phyloP scores from a whole-genome alignment of 2,329 filamentous ascomycete species.

The Ceratocystiopsis brevicomis region DNA sequence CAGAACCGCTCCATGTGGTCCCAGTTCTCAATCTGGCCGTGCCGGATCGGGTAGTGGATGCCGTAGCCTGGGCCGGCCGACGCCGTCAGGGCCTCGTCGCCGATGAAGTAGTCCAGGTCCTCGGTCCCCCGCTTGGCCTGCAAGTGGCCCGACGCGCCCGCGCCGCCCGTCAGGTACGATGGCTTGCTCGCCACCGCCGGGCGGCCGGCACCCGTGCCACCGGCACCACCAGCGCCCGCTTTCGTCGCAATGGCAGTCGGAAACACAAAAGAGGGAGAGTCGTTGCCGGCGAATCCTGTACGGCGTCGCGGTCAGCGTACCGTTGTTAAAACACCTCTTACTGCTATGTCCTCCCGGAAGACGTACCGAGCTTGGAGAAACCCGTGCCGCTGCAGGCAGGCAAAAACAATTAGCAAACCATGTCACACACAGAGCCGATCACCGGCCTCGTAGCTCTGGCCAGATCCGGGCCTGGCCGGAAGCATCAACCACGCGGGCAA shows the following conservation, averaged over 20 bases:
- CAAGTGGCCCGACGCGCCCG: constrained; percentile 64
- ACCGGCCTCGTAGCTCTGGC: no score
- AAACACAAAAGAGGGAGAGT: constrained; percentile 97
- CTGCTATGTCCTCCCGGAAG: neutral
- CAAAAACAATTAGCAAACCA: constrained; percentile 20
- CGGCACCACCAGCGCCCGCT: constrained; percentile 48
- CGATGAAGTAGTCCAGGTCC: constrained; percentile 96
- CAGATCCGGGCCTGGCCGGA: neutral
- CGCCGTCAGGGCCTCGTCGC: constrained; percentile 81
- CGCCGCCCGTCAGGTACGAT: constrained; percentile 80
- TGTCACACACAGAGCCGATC: neutral
- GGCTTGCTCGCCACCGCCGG: constrained; percentile 88
- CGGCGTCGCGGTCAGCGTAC: neutral
- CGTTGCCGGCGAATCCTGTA: constrained; percentile 92
- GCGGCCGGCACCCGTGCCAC: constrained; percentile 66
- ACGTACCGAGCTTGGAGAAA: constrained; percentile 91
- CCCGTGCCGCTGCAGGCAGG: constrained; percentile 67
- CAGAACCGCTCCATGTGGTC: constrained; percentile 99
- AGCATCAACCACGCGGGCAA: constrained; percentile 10
- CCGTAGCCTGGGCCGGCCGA: constrained; percentile 82
- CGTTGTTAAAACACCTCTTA: neutral
- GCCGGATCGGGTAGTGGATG: constrained; percentile 90
- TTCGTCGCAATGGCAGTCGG: constrained; percentile 97
- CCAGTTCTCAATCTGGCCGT: constrained; percentile 99
- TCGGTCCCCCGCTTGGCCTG: constrained; percentile 89